Base-by-base conservation (phyloP, 345 rosid genomes). In the Heritiera fomes region DNA sequence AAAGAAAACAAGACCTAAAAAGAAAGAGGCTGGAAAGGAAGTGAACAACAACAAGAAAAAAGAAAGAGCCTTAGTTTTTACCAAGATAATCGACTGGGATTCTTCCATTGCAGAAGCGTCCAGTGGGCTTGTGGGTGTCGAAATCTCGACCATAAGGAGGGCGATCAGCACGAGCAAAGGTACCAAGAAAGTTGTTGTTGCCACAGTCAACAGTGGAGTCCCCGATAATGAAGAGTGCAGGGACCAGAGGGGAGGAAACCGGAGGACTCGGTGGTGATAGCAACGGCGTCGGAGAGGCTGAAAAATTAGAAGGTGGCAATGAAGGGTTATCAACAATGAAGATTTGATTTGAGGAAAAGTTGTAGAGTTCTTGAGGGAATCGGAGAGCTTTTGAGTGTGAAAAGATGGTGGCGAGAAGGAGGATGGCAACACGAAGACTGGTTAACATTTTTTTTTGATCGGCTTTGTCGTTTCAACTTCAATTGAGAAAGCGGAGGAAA, bases 111-210 rank as follows among this genome's bases (percentile, higher is more conserved):
- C 87, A 86, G 84, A 95, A 95, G 82, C 98, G 87, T 20, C 99
- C 97, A 2, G 99, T 95, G 28, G 99, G 94, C 14, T 43, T 73
- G 71, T 88, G 97, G 40, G 97, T 89, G 43, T 93, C 97, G 62
- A 95, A 95, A 86, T 95, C 99, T 75, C 97, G 87, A 41, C 99
- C 99, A 46, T 95, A 95, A 18, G 97, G 99, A 81, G 86, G 96
- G 28, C 88, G 96, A 80, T 93, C 94, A 1, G 98, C 99, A 34
- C 97, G 86, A 28, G 97, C 98, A 23, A 95, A 84, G n/a, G 99
- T 93, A n/a, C 92, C 98, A 0, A 95, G 91, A 78, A 80, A 93
- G 79, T 93, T 95, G 76, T 92, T 93, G 61, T 91, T 93, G 77
- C 98, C 98, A 50, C 90, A 86, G 74, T 95, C 98, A 0, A 91